Conservation (phyloP, 2,329 filamentous ascomycete species). For the Aspergillus neoniger region DNA sequence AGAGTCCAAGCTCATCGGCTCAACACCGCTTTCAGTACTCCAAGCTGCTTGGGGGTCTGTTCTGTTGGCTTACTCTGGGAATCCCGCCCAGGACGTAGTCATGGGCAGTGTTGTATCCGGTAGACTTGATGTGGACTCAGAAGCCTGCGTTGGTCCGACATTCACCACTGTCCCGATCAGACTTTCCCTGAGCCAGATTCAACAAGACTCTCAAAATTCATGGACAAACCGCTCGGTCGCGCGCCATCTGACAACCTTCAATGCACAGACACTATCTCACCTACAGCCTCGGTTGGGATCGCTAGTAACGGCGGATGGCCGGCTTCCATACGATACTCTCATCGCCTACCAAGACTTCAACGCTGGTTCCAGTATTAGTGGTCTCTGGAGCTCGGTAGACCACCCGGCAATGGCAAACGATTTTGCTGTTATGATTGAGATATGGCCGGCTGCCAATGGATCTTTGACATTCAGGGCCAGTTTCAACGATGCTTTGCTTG, state of each 20-base stretch:
- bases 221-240: slow-evolving; percentile 28
- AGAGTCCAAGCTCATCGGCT: slow-evolving; percentile 30
- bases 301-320: slow-evolving; percentile 24
- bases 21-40: slow-evolving; percentile 37
- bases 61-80: slow-evolving; percentile 35
- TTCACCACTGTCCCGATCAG: slow-evolving; percentile 40
- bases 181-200: slow-evolving; percentile 25
- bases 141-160: slow-evolving; percentile 34
- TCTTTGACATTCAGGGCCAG: slow-evolving; percentile 31
- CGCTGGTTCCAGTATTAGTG: slow-evolving; percentile 16
- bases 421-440: slow-evolving; percentile 36
- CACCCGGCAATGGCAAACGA: slow-evolving; percentile 34
- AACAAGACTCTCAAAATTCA: slow-evolving; percentile 9
- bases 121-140: slow-evolving; percentile 27
- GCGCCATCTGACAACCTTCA: slow-evolving; percentile 28
- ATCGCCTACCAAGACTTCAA: slow-evolving; percentile 39
- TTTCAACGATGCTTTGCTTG: slow-evolving; percentile 29
- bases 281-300: slow-evolving; percentile 29
- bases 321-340: slow-evolving; percentile 39
- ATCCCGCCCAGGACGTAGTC: slow-evolving; percentile 35
- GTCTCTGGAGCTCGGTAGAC: slow-evolving; percentile 23
- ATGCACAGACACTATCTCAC: slow-evolving; percentile 24
- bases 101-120: slow-evolving; percentile 41
- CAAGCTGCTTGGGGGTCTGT: slow-evolving; percentile 42
- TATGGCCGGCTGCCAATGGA: slow-evolving; percentile 28